Evolutionary conservation across 208 protist species (phyloP).

Genomic region (Leishmania turanica): DNA sequence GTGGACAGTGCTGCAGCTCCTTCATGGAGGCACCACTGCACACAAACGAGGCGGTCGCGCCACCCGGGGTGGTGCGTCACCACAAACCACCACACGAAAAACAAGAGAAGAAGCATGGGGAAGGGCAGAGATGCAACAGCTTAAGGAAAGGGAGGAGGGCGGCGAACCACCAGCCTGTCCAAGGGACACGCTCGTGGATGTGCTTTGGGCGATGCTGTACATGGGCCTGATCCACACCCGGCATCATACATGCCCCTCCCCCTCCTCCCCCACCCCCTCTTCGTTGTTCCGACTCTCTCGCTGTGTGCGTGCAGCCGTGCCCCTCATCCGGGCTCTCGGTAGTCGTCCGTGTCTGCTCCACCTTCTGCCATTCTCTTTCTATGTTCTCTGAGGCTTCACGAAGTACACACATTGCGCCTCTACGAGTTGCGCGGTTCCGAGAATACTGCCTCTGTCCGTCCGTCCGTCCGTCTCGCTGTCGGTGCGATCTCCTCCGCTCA

Average conservation of each 20-base stretch:
- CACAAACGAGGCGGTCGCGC: background rate
- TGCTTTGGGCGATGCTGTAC: background rate
- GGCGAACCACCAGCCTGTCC: background rate
- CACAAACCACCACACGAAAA: background rate
- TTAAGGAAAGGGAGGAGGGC: background rate
- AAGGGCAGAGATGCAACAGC: background rate
- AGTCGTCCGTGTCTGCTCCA: background rate
- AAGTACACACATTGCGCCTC: background rate
- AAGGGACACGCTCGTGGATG: background rate
- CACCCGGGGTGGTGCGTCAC: background rate
- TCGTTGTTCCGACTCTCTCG: background rate
- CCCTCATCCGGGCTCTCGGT: background rate
- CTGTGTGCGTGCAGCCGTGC: background rate
- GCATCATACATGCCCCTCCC: background rate
- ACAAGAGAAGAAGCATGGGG: too few relatives aligned
- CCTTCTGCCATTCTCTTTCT: background rate
- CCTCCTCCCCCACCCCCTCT: background rate
- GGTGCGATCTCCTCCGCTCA: background rate
- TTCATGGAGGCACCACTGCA: constrained; percentile 1
- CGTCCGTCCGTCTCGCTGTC: background rate
- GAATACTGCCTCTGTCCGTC: background rate
- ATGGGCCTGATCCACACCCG: background rate
- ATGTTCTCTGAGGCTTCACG: background rate
- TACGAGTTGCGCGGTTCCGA: background rate
- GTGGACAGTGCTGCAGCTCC: background rate